Base-by-base conservation (phyloP, 345 rosid genomes). In the Populus davidiana region DNA sequence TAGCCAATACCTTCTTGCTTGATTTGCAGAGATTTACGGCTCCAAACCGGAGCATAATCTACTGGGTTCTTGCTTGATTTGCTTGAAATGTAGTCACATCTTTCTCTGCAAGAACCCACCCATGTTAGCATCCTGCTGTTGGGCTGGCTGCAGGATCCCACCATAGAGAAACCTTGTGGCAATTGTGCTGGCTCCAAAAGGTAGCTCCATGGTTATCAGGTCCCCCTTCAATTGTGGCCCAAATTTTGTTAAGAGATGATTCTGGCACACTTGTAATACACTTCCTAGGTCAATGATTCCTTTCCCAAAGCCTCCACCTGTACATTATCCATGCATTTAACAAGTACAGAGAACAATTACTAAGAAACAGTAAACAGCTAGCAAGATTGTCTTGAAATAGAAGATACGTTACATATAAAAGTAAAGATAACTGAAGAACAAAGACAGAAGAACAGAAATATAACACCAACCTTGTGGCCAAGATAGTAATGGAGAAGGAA, bases 71-170 rank as follows among this genome's bases (percentile, higher is more conserved):
- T 81, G n/a, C n/a, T n/a, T n/a, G n/a, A n/a, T n/a, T n/a, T n/a
- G n/a, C n/a, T n/a, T n/a, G n/a, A n/a, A n/a, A n/a, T n/a, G n/a
- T n/a, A n/a, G 83, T 74, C 1, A 71, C 81, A 27, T 89, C 94
- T 85, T 82, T 88, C 9, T 81, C 98, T 1, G 73, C 90, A 36
- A 95, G 92, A 81, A 89, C 88, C 93, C 90, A 88, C 1, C 92
- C 93, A 25, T 75, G 86, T 25, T 14, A 90, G 89, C 20, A 47
- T 64, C 14, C 71, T 81, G 70, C 87, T 88, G 87, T 93, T 93
- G 36, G 95, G 89, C 54, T 93, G 97, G 62, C 79, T 85, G 50
- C 89, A 91, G 81, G 80, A 77, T 0, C 95, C 97, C 12, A 93
- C 82, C 81, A 87, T 85, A 20, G 74, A 82, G 89, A 86, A 93